A percentile compares a stretch with the other conserved stretches of the same genome.
Evolutionary conservation across 495 filamentous ascomycete genomes (phyloP).

Genomic region (Sporormia fimetaria): DNA sequence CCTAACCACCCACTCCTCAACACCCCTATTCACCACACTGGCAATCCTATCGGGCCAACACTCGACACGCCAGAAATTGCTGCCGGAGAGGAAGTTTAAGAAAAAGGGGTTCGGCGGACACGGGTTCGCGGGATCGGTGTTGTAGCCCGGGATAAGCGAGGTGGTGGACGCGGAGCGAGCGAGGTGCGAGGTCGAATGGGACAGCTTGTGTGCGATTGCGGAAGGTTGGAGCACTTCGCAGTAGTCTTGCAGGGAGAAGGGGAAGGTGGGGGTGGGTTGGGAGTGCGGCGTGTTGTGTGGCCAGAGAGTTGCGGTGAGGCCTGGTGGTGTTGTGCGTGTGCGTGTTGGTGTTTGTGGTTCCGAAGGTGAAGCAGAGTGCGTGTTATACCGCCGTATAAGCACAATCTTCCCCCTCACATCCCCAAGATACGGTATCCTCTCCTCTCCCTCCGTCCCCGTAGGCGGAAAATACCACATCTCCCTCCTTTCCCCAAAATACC

Average conservation of each 20-base stretch:
- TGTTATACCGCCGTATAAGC: constrained; percentile 67
- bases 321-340: no score
- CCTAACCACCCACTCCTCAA: constrained; percentile 65
- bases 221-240: constrained; percentile 71
- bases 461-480: constrained; percentile 52
- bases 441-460: constrained; percentile 54
- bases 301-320: constrained; percentile 76
- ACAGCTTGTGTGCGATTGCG: constrained; percentile 72
- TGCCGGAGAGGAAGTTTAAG: constrained; percentile 81
- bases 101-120: constrained; percentile 50
- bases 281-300: constrained; percentile 78
- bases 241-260: constrained; percentile 85
- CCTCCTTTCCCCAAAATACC: constrained; percentile 50
- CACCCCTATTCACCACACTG: constrained; percentile 83
- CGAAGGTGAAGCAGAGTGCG: constrained; percentile 40
- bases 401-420: constrained; percentile 75
- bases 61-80: constrained; percentile 82
- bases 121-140: constrained; percentile 35
- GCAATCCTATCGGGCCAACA: constrained; percentile 94
- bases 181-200: constrained; percentile 59
- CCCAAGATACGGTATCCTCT: constrained; percentile 73
- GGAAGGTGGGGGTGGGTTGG: constrained; percentile 53
- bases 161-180: constrained; percentile 50
- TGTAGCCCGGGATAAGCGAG: constrained; percentile 31
- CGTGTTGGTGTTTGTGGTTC: constrained; percentile 40